A percentile compares a stretch with the other conserved stretches of the same genome.
Evolutionary conservation across 129 eudicot genomes (phyloP).

Genomic region (Silybum marianum): DNA sequence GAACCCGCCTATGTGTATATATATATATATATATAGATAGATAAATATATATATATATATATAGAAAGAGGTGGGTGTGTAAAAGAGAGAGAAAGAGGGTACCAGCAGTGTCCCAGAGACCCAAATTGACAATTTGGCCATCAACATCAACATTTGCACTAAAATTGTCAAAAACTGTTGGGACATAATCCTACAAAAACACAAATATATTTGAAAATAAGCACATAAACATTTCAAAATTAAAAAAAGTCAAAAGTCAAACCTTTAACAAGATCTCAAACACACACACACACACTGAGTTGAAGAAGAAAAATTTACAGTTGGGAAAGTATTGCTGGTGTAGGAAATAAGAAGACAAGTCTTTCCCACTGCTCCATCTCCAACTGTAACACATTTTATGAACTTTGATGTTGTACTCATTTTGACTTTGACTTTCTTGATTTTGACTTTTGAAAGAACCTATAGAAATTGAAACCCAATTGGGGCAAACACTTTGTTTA

Average conservation of each 20-base stretch:
- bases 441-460: slow-evolving; percentile 15
- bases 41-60: background rate
- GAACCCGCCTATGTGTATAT: too few species aligned
- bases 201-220: background rate
- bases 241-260: background rate
- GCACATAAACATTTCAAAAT: background rate
- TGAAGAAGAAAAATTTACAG: slow-evolving; percentile 32
- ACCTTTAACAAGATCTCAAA: background rate
- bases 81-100: background rate
- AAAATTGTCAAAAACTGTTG: slow-evolving; percentile 79
- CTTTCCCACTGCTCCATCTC: slow-evolving; percentile 88
- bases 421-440: slow-evolving; percentile 29
- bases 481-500: slow-evolving; percentile 6
- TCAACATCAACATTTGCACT: slow-evolving; percentile 79
- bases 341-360: slow-evolving; percentile 78
- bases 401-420: slow-evolving; percentile 52
- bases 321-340: slow-evolving; percentile 78
- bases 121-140: slow-evolving; percentile 70
- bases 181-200: slow-evolving; percentile 68
- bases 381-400: slow-evolving; percentile 83
- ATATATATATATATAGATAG: too few species aligned
- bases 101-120: slow-evolving; percentile 94
- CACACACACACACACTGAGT: background rate
- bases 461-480: background rate
- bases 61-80: background rate